Evolutionary conservation across 2,329 filamentous ascomycete genomes (phyloP).

Genomic region (Epichloe festucae): DNA sequence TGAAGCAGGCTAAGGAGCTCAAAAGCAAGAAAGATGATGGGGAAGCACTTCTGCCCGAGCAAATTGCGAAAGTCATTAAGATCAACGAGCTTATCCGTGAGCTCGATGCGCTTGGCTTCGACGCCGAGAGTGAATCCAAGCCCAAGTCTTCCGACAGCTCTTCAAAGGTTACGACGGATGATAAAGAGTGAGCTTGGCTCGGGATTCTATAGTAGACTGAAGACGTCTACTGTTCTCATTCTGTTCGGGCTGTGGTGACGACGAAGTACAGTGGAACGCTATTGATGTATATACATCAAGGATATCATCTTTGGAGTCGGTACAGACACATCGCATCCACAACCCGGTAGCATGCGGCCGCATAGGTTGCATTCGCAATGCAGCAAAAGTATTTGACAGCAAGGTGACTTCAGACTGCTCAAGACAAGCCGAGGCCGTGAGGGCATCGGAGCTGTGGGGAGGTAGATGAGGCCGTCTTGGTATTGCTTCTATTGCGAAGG

Average conservation of each 20-base stretch:
- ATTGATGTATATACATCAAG: neutral
- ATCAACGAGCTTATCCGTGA: slow-evolving; percentile 89
- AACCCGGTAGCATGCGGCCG: neutral
- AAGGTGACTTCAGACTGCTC: neutral
- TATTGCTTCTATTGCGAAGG: neutral
- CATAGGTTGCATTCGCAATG: neutral
- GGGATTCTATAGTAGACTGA: neutral
- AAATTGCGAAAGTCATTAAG: slow-evolving; percentile 94
- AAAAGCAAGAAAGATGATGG: slow-evolving; percentile 85
- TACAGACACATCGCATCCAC: neutral
- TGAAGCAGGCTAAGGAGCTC: slow-evolving; percentile 84
- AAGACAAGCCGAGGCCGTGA: neutral
- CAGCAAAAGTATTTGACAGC: neutral
- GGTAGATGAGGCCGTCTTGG: neutral
- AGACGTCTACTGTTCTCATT: neutral
- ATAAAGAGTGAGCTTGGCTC: neutral
- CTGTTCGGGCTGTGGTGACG: neutral
- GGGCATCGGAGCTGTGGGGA: neutral
- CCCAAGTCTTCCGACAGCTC: slow-evolving; percentile 6
- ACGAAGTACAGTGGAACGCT: neutral
- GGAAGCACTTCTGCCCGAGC: slow-evolving; percentile 73
- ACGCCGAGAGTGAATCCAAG: slow-evolving; percentile 57
- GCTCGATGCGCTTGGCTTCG: slow-evolving; percentile 72
- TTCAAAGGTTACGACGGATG: neutral
- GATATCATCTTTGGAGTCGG: neutral